A percentile compares a stretch with the other conserved stretches of the same genome.
phyloP scores from a whole-genome alignment of 2,329 filamentous ascomycete species.

The Ascochyta rabiei region DNA sequence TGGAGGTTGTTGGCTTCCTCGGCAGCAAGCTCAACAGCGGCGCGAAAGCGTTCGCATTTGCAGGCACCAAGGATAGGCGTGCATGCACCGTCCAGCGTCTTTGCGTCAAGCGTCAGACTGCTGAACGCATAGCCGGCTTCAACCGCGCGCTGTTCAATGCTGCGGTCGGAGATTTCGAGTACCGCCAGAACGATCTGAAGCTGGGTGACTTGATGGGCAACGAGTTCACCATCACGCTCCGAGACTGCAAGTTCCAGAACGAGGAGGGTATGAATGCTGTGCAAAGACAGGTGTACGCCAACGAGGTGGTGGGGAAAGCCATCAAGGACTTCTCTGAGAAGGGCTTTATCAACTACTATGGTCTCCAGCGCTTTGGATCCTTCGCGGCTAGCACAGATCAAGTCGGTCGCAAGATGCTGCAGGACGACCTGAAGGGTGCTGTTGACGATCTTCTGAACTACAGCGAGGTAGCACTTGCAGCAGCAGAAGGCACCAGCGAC shows the following conservation, averaged over 20 bases:
- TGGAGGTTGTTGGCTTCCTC: slow-evolving; percentile 84
- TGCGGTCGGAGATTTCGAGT: slow-evolving; percentile 78
- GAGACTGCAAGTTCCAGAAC: slow-evolving; percentile 74
- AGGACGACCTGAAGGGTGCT: slow-evolving; percentile 80
- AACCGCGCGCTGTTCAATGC: slow-evolving; percentile 66
- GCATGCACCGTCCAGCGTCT: slow-evolving; percentile 85
- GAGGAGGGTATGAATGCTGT: slow-evolving; percentile 41
- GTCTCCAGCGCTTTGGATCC: slow-evolving; percentile 94
- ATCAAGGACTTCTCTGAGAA: slow-evolving; percentile 71
- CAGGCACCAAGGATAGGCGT: slow-evolving; percentile 89
- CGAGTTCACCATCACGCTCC: slow-evolving; percentile 89
- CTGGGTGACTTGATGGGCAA: slow-evolving; percentile 88
- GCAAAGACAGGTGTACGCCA: slow-evolving; percentile 54
- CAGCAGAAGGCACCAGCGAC: slow-evolving; percentile 52
- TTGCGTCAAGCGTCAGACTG: slow-evolving; percentile 67
- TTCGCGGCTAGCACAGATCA: slow-evolving; percentile 85
- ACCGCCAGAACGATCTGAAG: slow-evolving; percentile 72
- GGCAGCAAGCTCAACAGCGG: slow-evolving; percentile 73
- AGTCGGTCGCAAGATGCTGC: slow-evolving; percentile 82
- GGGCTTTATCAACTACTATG: slow-evolving; percentile 97
- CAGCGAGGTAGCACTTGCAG: slow-evolving; percentile 65
- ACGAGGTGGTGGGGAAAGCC: slow-evolving; percentile 61
- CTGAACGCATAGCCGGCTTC: slow-evolving; percentile 68
- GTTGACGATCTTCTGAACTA: slow-evolving; percentile 79
- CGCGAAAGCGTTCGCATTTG: slow-evolving; percentile 75